Evolutionary conservation across 139 green algal genomes (phyloP), one percentile per base, ranked within the genome.

Genomic region (Deuterostichococcus epilithicus): DNA sequence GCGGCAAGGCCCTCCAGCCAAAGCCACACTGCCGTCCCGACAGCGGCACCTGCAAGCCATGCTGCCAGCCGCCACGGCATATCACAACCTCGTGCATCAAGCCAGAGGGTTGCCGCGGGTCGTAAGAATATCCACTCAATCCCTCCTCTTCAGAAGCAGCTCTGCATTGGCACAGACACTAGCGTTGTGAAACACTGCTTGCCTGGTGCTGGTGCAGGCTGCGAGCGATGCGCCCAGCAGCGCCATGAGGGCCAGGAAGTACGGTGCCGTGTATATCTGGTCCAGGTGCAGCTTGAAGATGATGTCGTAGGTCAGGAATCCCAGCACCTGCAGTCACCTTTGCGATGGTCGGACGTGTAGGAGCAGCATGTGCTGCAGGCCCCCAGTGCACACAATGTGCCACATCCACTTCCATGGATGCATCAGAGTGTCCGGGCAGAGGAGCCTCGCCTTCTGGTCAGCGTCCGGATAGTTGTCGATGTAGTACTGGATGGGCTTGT

Each of bases 191-290:
- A 52, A 13, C 18, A n/a, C 3, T 5, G 52, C 52, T 63, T 20
- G 28, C 52, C 90, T 90, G 10, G 94, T 98, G 75, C 77, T 82
- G 32, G 94, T 98, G 90, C 96, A 99, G 6, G 96, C 96, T 8
- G 88, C 83, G 32, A 99, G 85, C 1, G 91, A 97, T 37, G 88
- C 91, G 0, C 73, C 94, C 67, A 99, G 85, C 68, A 97, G 80
- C 18, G 36, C 90, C 42, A 97, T 80, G n/a, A 94, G 78, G 3
- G 47, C 76, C 67, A 98, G 89, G 83, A 99, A 99, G 84, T 97
- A 97, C 70, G 82, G 79, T 5, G 88, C 81, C 0, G 82, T 90
- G 86, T 97, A 97, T 73, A 97, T 95, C 82, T 97, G 92, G 86
- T 98, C 90, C 77, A 88, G 84, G 73, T 96, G 86, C 34, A 96